phyloP scores from a whole-genome alignment of 495 filamentous ascomycete species.

The Rusavskia elegans region DNA sequence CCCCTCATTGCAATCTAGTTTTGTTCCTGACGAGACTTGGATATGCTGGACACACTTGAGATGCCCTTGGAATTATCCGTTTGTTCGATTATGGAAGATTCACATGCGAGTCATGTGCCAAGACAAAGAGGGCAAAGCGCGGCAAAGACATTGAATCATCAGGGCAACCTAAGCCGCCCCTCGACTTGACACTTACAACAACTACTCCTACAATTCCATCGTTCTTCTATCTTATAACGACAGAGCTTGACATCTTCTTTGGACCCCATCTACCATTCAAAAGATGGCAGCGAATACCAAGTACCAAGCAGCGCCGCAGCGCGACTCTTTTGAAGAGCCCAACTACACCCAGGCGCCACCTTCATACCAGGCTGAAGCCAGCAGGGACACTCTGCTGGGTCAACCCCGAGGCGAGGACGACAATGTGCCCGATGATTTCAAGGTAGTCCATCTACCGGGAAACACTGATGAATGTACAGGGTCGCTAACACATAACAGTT shows the following conservation, averaged over 20 bases:
- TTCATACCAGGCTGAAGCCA: slow-evolving; percentile 47
- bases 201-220: not conserved
- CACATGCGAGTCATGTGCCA: not conserved
- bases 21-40: too few relatives aligned
- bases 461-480: not conserved
- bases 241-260: not conserved
- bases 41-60: too few relatives aligned
- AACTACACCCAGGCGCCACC: slow-evolving; percentile 75
- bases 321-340: slow-evolving; percentile 51
- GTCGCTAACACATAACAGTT: slow-evolving; percentile 35
- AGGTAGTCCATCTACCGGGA: slow-evolving; percentile 30
- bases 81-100: not conserved
- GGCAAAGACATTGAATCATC: not conserved
- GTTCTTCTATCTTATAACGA: not conserved
- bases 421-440: slow-evolving; percentile 94
- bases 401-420: slow-evolving; percentile 72
- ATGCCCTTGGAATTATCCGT: too few relatives aligned
- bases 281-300: slow-evolving; percentile 54
- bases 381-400: slow-evolving; percentile 38
- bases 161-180: not conserved
- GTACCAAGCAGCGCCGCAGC: slow-evolving; percentile 55
- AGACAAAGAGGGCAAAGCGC: slow-evolving; percentile 1
- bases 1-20: too few relatives aligned
- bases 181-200: not conserved
- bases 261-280: not conserved